phyloP scores from a whole-genome alignment of 805 yeast genomes.

The Myxozyma melibiosi region DNA sequence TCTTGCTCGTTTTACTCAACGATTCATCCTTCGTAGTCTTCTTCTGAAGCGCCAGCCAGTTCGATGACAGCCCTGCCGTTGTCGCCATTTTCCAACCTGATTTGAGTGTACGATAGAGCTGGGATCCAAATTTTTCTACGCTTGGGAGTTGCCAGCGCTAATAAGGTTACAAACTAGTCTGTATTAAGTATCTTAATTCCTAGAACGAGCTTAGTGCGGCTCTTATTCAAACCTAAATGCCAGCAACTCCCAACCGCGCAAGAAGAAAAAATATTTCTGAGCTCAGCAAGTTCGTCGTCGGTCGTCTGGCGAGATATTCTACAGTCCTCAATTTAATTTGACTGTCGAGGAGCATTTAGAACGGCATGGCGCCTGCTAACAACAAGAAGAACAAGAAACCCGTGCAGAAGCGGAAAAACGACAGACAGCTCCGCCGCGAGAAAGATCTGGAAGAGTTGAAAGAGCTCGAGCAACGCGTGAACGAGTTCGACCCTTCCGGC shows the following conservation, averaged over 20 bases:
- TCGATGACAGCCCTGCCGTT: slow-evolving; percentile 24
- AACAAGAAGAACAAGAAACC: not conserved
- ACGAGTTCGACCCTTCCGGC: slow-evolving; percentile 13
- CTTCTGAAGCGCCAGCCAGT: slow-evolving; percentile 27
- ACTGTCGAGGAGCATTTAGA: not conserved
- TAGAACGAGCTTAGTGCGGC: not conserved
- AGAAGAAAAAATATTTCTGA: slow-evolving; percentile 1
- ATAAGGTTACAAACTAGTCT: not conserved
- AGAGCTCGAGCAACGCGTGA: slow-evolving; percentile 14
- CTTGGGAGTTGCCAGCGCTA: not conserved
- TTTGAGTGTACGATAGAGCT: not conserved
- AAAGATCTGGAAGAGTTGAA: slow-evolving; percentile 13
- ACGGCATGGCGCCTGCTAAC: not conserved
- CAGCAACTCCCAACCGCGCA: slow-evolving; percentile 3
- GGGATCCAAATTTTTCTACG: slow-evolving; percentile 2
- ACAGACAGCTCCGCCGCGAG: slow-evolving; percentile 13
- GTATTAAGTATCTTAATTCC: not conserved
- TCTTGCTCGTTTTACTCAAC: not conserved
- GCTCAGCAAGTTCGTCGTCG: too few species aligned
- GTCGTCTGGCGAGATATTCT: too few species aligned
- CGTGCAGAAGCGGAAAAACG: slow-evolving; percentile 1
- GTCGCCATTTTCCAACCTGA: not conserved
- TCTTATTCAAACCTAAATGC: not conserved
- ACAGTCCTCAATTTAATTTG: too few species aligned
- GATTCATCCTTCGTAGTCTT: not conserved